Evolutionary conservation across 805 yeast genomes (phyloP).

Genomic region (Jamesozyma jinghongensis): DNA sequence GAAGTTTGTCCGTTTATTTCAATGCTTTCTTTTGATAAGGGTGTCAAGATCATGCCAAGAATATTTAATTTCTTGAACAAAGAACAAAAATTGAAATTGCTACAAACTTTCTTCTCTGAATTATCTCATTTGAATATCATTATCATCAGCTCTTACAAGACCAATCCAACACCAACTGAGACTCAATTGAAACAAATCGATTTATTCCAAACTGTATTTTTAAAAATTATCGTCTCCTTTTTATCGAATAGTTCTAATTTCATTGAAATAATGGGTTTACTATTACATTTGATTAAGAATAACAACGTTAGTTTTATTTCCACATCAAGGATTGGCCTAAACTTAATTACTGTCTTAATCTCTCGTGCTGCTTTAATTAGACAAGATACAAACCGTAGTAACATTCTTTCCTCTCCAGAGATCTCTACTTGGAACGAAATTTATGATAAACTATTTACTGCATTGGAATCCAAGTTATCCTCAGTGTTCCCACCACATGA

Average conservation of each 20-base stretch:
- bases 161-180: conserved; percentile 48
- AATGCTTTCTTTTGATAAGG: conserved; percentile 74
- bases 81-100: conserved; percentile 67
- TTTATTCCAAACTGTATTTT: conserved; percentile 66
- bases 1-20: conserved; percentile 76
- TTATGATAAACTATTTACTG: conserved; percentile 73
- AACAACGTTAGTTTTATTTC: conserved; percentile 51
- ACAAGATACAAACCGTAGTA: conserved; percentile 54
- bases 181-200: conserved; percentile 54
- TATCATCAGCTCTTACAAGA: conserved; percentile 68
- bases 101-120: conserved; percentile 71
- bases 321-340: conserved; percentile 69
- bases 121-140: conserved; percentile 72
- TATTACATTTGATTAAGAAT: conserved; percentile 60
- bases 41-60: conserved; percentile 82
- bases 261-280: conserved; percentile 66
- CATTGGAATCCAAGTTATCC: conserved; percentile 67
- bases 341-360: conserved; percentile 78
- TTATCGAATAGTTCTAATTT: conserved; percentile 69
- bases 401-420: conserved; percentile 33
- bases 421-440: conserved; percentile 59
- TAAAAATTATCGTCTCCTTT: conserved; percentile 76
- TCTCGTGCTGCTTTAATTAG: conserved; percentile 87
- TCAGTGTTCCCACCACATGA: conserved; percentile 70
- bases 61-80: conserved; percentile 71